Base-by-base conservation (phyloP, 2,329 filamentous ascomycete species). In the Cadophora gregata region DNA sequence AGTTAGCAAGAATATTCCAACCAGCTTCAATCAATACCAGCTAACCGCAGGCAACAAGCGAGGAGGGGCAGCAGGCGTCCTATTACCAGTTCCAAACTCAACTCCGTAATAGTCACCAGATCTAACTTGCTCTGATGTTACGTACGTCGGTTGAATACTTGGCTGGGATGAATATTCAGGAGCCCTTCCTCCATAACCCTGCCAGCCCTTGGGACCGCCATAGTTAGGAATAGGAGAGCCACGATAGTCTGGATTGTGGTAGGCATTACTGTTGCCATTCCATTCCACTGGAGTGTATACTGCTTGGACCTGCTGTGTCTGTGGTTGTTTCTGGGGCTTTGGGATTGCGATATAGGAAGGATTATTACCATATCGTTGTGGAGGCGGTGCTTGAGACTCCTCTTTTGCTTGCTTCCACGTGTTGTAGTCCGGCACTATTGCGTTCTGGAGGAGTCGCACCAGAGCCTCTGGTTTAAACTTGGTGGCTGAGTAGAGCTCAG, bases 381-480 rank as follows among this genome's bases (percentile, higher is more conserved):
- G 47, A 48, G 63, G 66, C 42, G 63, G 59, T n/a, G 59, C 38
- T 61, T 71, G 68, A 42, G 73, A 69, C 45, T 74, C 70, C 12
- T 78, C 77, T 64, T 76, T 76, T 19, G 71, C 73, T 38, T 80
- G 76, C 75, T 86, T 88, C 83, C 86, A 88, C 9, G 83, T 80
- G 36, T 79, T 79, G 69, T 84, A 86, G 68, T 87, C 85, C 0
- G 91, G 91, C 10, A 96, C 82, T 27, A 86, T 81, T 7, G 90
- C 87, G 63, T 88, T 85, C 36, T 88, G 86, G 25, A 99, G 82
- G 48, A 97, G 82, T 36, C 87, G 85, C 7, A 96, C 90, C 80
- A 97, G 83, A 66, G 86, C 88, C 38, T 88, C 82, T 0, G 93
- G 81, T 69, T 86, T 91, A 73, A 97, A 90, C 12, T 88, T 85